phyloP scores from a whole-genome alignment of 73 alveolate genomes.

The Tetrahymena thermophila region DNA sequence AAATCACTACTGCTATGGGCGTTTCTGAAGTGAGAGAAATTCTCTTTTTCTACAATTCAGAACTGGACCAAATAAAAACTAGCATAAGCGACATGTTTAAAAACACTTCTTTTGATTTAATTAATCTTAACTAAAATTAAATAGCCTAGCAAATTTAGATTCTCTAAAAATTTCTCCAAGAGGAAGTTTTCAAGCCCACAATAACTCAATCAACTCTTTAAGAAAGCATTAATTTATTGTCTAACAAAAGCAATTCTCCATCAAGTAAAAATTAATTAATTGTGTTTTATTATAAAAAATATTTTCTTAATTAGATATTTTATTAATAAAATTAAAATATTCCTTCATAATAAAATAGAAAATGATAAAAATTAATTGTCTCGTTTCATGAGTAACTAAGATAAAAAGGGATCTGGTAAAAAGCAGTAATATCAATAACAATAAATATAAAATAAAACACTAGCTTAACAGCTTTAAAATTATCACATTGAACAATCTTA shows the following conservation, averaged over 20 bases:
- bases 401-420: not conserved
- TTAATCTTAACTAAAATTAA: not conserved
- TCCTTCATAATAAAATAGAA: not conserved
- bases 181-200: not conserved
- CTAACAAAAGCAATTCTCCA: not conserved
- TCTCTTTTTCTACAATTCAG: not conserved
- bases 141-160: not conserved
- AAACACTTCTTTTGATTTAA: not conserved
- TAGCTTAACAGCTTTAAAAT: not conserved
- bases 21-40: not conserved
- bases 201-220: not conserved
- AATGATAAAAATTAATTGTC: not conserved
- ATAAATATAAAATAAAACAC: not conserved
- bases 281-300: not conserved
- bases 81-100: not conserved
- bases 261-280: not conserved
- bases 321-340: no score
- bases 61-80: not conserved
- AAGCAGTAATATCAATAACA: not conserved
- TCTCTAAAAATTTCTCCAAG: not conserved
- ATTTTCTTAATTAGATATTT: no score
- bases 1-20: not conserved
- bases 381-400: not conserved
- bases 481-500: not conserved
- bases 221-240: not conserved